A percentile compares a stretch with the other conserved stretches of the same genome.
phyloP scores from a whole-genome alignment of 352 stramenopile species.

The Phytopythium cucurbitacearum region DNA sequence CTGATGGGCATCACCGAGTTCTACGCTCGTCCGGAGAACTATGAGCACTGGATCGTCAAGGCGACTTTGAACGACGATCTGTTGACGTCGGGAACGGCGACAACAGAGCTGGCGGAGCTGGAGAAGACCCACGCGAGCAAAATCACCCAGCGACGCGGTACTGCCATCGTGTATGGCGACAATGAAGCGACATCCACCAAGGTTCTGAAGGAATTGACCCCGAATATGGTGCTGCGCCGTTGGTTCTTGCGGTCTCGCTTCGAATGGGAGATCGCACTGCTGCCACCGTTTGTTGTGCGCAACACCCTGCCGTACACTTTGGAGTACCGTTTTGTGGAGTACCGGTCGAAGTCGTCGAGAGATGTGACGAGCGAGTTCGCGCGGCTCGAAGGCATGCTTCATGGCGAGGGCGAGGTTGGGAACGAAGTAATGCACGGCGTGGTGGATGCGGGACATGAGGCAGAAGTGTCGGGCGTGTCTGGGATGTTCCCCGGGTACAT shows the following conservation, averaged over 20 bases:
- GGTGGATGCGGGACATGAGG: conserved; percentile 67
- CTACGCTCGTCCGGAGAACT: conserved; percentile 58
- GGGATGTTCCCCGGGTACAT: conserved; percentile 71
- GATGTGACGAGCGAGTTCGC: conserved; percentile 53
- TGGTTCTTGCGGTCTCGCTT: conserved; percentile 75
- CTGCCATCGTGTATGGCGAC: conserved; percentile 70
- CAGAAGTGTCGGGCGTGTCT: conserved; percentile 72
- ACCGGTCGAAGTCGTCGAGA: conserved; percentile 49
- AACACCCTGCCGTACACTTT: conserved; percentile 84
- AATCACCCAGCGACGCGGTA: conserved; percentile 49
- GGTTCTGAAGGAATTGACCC: conserved; percentile 63
- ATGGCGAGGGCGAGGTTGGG: conserved; percentile 20
- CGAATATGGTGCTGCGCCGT: conserved; percentile 70
- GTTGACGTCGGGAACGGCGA: conserved; percentile 46
- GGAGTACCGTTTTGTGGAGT: conserved; percentile 84
- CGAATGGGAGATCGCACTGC: conserved; percentile 73
- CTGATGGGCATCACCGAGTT: conserved; percentile 84
- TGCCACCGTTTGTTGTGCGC: conserved; percentile 81
- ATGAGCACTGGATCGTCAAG: conserved; percentile 77
- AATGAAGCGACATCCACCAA: conserved; percentile 74
- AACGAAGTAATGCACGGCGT: conserved; percentile 41
- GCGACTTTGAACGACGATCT: conserved; percentile 75
- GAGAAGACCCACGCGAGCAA: conserved; percentile 40
- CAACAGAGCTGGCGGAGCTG: conserved; percentile 56
- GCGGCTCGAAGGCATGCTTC: conserved; percentile 56